phyloP scores from a whole-genome alignment of 441 rosid species.

The Erodium texanum region DNA sequence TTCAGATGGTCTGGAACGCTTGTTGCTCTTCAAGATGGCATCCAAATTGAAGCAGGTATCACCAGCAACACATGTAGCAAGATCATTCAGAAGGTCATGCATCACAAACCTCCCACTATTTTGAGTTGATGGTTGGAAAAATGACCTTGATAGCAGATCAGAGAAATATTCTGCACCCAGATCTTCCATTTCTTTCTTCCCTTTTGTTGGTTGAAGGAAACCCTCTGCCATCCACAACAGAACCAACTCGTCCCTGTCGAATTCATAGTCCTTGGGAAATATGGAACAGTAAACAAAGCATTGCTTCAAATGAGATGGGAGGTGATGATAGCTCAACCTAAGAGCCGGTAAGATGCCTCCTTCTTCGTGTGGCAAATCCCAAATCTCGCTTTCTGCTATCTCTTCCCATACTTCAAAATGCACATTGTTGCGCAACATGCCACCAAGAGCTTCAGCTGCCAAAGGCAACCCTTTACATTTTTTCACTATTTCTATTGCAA shows the following conservation, averaged over 20 bases:
- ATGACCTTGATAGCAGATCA: not conserved
- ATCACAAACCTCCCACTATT: conserved; percentile 8
- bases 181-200: conserved; percentile 7
- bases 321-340: conserved; percentile 13
- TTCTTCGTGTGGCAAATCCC: conserved; percentile 5
- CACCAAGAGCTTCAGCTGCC: conserved; percentile 12
- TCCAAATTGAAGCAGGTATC: not conserved
- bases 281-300: conserved; percentile 16
- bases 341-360: conserved; percentile 1
- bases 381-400: conserved; percentile 7
- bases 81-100: conserved; percentile 18
- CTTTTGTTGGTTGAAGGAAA: not conserved
- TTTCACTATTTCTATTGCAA: conserved; percentile 11
- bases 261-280: conserved; percentile 5
- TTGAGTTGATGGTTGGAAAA: conserved; percentile 11
- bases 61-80: conserved; percentile 1
- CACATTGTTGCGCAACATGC: not conserved
- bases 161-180: conserved; percentile 6
- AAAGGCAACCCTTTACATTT: conserved; percentile 18
- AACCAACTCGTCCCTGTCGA: not conserved
- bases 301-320: not conserved
- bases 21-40: not conserved
- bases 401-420: conserved; percentile 3
- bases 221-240: conserved; percentile 16
- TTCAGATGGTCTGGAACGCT: not conserved